Percentiles rank a stretch among this genome's conserved stretches.
Evolutionary conservation across 768 basidiomycete species (phyloP).

Genomic region (Leccinum broughii): DNA sequence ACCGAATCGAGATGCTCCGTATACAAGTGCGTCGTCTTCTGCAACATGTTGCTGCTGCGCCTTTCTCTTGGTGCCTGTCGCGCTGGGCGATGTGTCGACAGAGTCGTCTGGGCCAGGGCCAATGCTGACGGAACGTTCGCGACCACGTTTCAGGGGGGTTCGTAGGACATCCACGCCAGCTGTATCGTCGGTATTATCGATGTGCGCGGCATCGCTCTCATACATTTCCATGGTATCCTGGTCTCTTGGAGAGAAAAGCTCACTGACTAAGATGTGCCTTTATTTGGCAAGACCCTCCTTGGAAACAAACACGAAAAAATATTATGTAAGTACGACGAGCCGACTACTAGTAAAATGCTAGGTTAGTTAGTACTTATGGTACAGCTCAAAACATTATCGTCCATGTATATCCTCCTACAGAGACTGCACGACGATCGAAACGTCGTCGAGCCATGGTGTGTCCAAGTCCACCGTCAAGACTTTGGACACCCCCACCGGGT

Average conservation of each 20-base stretch:
- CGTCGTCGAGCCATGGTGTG: conserved; percentile 67
- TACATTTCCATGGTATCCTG: conserved; percentile 27
- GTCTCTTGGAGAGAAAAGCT: conserved; percentile 3
- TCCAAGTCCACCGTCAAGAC: conserved; percentile 66
- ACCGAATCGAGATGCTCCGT: conserved; percentile 76
- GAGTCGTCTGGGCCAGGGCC: neutral
- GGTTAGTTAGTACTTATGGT: neutral
- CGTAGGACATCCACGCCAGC: conserved; percentile 25
- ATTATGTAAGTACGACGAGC: neutral
- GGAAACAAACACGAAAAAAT: conserved; percentile 2
- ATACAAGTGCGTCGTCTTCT: conserved; percentile 49
- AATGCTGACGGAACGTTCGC: conserved; percentile 29
- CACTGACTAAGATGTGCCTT: conserved; percentile 11
- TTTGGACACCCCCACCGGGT: conserved; percentile 51
- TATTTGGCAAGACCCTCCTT: conserved; percentile 7
- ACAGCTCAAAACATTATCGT: neutral
- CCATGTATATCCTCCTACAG: conserved; percentile 33
- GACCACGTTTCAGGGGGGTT: conserved; percentile 39
- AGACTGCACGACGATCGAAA: conserved; percentile 62
- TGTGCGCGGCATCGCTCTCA: conserved; percentile 9
- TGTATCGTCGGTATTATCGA: conserved; percentile 21
- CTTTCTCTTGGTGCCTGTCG: conserved; percentile 21
- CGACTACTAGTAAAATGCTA: conserved; percentile 3
- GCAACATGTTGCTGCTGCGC: conserved; percentile 9
- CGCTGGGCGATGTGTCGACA: neutral